Evolutionary conservation across 1,139 yeast genomes (phyloP), one percentile per base, ranked within the genome.

Genomic region (Insectozyma bohioensis): DNA sequence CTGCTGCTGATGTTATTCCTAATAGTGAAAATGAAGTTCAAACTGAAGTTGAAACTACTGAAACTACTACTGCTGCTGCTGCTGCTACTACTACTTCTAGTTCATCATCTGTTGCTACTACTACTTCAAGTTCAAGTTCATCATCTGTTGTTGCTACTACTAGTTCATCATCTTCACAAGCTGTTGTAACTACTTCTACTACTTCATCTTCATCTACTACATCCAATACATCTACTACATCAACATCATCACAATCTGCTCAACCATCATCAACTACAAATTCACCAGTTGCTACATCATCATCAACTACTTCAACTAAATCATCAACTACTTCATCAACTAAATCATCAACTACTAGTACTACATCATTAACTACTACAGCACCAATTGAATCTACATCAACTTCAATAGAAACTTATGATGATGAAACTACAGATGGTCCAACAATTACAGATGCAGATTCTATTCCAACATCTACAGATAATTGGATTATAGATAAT

Each of bases 401-500:
- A 11, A 14, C 47, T 12, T 8, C 45, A 16, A 15, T 42, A 10
- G 16, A 43, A 12, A 27, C 42, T 10, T 22, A 34, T 9, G 18
- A 36, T 4, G 40, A 29, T n/a, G 51, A 49, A 21, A 60, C 56
- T 4, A 11, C 35, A 12, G 31, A 25, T 21, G 42, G 38, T 13
- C 70, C 72, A 21, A 47, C 61, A 16, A 54, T 61, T 27, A 63
- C 72, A 24, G 17, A 14, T 18, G 52, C 56, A 39, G 43, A 51
- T 33, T 41, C 49, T 36, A 49, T 58, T 33, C 68, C 72, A 20
- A 48, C 63, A 15, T 53, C 69, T 7, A 59, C 70, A 28, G 43
- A 37, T 24, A 55, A 62, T 6, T 67, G 71, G 67, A 49, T 67
- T 21, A 63, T 68, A 32, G 69, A 61, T 20, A 56, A 56, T 36